Base-by-base conservation (phyloP, 768 basidiomycete species). In the Suillus subluteus region DNA sequence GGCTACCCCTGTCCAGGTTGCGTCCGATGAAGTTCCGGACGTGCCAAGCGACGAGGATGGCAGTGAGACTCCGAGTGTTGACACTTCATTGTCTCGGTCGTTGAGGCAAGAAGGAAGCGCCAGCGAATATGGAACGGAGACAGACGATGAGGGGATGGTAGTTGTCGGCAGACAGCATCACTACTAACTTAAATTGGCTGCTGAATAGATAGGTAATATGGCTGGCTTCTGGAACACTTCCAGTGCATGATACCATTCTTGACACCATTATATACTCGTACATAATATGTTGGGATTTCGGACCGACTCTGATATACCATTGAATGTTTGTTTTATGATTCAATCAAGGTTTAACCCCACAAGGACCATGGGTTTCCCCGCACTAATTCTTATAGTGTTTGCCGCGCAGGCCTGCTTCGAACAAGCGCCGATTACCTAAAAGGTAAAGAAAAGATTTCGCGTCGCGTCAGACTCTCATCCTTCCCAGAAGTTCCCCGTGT, bases 101-200 rank as follows among this genome's bases (percentile, higher is more conserved):
- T 78, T 83, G 62, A 79, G 76, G 35, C 79, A 78, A 46, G 80
- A 83, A 40, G 79, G 81, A 54, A 92, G 89, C 67, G 85, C 88
- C 70, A 92, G 89, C 69, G 89, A 89, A 73, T 84, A 84, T 68
- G 90, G 89, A 11, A 81, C 80, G 30, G 91, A 92, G 71, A 94
- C 92, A 46, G 92, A 95, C 74, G 92, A 95, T 66, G 92, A 94
- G 72, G 92, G 91, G 7, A 89, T 94, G 88, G 86, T 94, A 66
- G 75, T 94, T 37, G 88, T 94, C 62, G 89, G 87, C 48, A 83
- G 88, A 65, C 91, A 91, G 12, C 64, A 64, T 9, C 35, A 70
- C 62, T 78, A 68, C 62, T 26, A 23, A 12, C n/a, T 32, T 18
- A 18, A 54, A 32, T 59, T 41, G 26, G 23, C 26, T 52, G 6